phyloP scores from a whole-genome alignment of 768 basidiomycete species.

The Naganishia kalamii region DNA sequence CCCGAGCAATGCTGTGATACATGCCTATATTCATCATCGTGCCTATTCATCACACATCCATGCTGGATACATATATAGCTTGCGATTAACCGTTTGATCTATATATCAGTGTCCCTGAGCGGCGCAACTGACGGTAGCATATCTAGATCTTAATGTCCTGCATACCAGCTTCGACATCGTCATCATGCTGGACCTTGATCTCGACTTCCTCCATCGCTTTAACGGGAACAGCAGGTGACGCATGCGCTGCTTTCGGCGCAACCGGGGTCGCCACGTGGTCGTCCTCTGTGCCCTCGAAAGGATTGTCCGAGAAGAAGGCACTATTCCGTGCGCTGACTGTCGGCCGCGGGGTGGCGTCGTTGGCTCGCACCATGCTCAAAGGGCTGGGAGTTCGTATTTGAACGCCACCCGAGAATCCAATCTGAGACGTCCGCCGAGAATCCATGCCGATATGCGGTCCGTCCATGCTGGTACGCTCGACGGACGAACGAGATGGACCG shows the following conservation, averaged over 20 bases:
- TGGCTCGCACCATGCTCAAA: background rate
- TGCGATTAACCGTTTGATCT: too few relatives aligned
- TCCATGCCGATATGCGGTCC: background rate
- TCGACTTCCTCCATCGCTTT: background rate
- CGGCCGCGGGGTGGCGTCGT: conserved; percentile 6
- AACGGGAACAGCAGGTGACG: background rate
- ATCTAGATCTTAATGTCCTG: conserved; percentile 4
- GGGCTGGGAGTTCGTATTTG: conserved; percentile 6
- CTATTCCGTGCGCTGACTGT: background rate
- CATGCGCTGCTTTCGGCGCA: background rate
- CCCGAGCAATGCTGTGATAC: too few relatives aligned
- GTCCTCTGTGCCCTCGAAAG: background rate
- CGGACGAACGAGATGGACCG: conserved; percentile 7
- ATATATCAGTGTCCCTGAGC: too few relatives aligned
- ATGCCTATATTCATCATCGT: too few relatives aligned
- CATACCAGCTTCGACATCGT: background rate
- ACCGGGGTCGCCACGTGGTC: background rate
- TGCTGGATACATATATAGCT: too few relatives aligned
- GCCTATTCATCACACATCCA: too few relatives aligned
- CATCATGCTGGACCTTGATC: background rate
- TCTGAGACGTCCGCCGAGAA: background rate
- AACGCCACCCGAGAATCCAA: background rate
- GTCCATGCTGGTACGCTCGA: background rate
- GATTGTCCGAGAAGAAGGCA: background rate
- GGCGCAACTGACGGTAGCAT: too few relatives aligned